Evolutionary conservation across 2,329 filamentous ascomycete genomes (phyloP), one percentile per base, ranked within the genome.

Genomic region (Fusarium phyllophilum): DNA sequence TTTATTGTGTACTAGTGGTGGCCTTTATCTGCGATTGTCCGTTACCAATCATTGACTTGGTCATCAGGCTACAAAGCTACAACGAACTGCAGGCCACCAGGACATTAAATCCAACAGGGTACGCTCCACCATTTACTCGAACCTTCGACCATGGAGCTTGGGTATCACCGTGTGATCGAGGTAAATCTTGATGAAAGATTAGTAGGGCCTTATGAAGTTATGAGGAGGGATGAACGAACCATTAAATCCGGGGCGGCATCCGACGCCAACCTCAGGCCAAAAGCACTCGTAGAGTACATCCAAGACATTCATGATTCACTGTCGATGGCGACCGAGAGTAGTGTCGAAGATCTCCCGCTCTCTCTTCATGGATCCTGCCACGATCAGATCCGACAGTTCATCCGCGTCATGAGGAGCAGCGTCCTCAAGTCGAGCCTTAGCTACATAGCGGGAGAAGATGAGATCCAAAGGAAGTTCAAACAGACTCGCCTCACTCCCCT

Each of bases 361-460:
- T 52, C 48, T 52, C 31, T 20, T 26, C 31, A 36, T 22, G 12
- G 3, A 11, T 15, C 17, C 33, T 24, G 8, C n/a, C 17, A 24
- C 33, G 12, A 52, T 24, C 15, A 36, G 12, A 24, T 52, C 49
- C 4, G 17, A 36, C 33, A 52, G 9, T 24, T 22, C n/a, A 0
- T 36, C 49, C 5, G 17, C 1, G 33, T 36, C 9, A 14, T 6
- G 33, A 8, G 49, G 48, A 11, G 4, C 22, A 20, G 14, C 12
- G 2, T 36, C 1, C n/a, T 52, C 48, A 20, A 34, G n/a, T 36
- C 4, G 5, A 6, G 5, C 2, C 1, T 20, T 3, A 1, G 22
- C 11, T n/a, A 36, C 8, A 14, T 26, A 52, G n/a, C 29, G n/a
- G n/a, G 17, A 13, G 6, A 52, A 36, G 48, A 24, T 1, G 4